Percentiles rank a stretch among this genome's conserved stretches.
Conservation (phyloP, 1,284 basidiomycete species). For the Leccinum fallax region DNA sequence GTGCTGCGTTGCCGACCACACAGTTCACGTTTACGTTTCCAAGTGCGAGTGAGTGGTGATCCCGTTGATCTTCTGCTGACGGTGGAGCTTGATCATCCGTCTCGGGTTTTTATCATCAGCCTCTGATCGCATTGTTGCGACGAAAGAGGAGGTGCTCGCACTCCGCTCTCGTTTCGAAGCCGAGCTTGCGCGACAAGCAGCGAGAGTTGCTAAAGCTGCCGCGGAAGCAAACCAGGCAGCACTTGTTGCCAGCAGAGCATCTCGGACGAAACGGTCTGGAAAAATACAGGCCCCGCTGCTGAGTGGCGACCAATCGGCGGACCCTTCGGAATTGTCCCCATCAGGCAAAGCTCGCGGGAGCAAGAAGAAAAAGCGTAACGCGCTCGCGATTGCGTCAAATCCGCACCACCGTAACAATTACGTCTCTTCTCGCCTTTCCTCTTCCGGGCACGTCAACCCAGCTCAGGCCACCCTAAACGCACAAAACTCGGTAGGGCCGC, state of each 20-base stretch:
- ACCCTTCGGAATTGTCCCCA: slow-evolving; percentile 43
- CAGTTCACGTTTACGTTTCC: slow-evolving; percentile 62
- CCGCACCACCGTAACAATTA: slow-evolving; percentile 90
- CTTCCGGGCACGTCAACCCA: slow-evolving; percentile 48
- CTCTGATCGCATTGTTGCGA: slow-evolving; percentile 65
- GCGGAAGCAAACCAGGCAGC: slow-evolving; percentile 45
- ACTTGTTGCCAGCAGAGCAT: slow-evolving; percentile 23
- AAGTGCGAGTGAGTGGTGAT: slow-evolving; percentile 66
- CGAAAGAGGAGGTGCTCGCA: slow-evolving; percentile 63
- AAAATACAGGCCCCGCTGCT: slow-evolving; percentile 37
- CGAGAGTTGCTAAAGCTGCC: slow-evolving; percentile 52
- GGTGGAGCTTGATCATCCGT: slow-evolving; percentile 21
- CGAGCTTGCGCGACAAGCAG: slow-evolving; percentile 68
- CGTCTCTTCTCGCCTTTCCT: slow-evolving; percentile 75
- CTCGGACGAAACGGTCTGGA: slow-evolving; percentile 43
- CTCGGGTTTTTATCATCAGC: slow-evolving; percentile 45
- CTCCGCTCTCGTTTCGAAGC: slow-evolving; percentile 69
- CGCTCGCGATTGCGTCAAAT: slow-evolving; percentile 84
- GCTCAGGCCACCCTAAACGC: slow-evolving; percentile 42
- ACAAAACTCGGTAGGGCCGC: slow-evolving; percentile 56
- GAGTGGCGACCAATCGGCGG: slow-evolving; percentile 37
- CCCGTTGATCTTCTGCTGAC: slow-evolving; percentile 25
- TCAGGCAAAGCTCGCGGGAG: slow-evolving; percentile 42
- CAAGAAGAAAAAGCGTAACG: slow-evolving; percentile 90
- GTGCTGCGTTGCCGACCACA: slow-evolving; percentile 46